Conservation (phyloP, 768 basidiomycete genomes). For the Calvatia gigantea region DNA sequence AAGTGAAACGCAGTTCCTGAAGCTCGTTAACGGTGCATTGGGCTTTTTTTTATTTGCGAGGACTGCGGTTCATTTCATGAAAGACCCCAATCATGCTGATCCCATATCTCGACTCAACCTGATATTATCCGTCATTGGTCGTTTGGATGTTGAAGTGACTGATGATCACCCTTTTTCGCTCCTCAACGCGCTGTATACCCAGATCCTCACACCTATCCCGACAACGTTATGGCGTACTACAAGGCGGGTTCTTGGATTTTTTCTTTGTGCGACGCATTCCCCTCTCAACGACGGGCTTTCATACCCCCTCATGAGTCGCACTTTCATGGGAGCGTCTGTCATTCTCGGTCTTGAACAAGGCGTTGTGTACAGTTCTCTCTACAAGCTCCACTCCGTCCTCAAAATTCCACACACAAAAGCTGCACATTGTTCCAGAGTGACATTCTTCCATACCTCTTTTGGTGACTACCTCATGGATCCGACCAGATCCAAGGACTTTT, state of each 20-base stretch:
- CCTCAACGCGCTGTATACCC: no score
- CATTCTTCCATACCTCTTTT: slow-evolving; percentile 36
- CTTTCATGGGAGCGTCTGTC: no score
- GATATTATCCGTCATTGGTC: neutral
- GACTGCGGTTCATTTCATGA: neutral
- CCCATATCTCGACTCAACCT: neutral
- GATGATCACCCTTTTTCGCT: neutral
- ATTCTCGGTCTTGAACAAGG: neutral
- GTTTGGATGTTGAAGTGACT: neutral
- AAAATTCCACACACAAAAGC: neutral
- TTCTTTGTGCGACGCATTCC: neutral
- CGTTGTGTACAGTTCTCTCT: neutral
- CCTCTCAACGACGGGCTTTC: no score
- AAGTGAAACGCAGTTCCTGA: neutral
- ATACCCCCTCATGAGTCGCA: neutral
- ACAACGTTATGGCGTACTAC: neutral
- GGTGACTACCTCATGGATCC: no score
- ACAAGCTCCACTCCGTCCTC: neutral
- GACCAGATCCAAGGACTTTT: no score
- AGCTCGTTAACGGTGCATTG: neutral
- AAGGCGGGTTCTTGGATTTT: neutral
- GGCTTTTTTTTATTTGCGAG: neutral
- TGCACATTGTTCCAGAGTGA: neutral
- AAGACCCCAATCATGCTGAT: neutral
- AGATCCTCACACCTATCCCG: neutral